phyloP scores from a whole-genome alignment of 805 yeast genomes.

The Wickerhamomyces kurtzmanii region DNA sequence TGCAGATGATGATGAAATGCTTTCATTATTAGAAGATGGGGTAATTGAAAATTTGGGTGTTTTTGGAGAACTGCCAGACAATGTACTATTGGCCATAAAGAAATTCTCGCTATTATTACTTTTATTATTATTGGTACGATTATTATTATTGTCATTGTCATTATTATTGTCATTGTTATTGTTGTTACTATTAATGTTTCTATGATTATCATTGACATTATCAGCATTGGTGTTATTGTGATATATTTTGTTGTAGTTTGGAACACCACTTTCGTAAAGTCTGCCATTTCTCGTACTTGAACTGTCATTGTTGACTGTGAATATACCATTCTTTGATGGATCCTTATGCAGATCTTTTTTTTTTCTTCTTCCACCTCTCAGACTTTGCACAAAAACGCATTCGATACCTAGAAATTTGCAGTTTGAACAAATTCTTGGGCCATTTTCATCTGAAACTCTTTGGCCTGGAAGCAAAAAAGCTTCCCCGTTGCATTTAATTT shows the following conservation, averaged over 20 bases:
- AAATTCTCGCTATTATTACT: neutral
- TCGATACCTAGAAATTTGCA: conserved; percentile 33
- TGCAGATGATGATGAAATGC: conserved; percentile 2
- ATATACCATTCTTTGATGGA: neutral
- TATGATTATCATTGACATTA: neutral
- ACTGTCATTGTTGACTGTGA: neutral
- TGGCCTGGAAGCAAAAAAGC: conserved; percentile 17
- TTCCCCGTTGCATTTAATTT: conserved; percentile 61
- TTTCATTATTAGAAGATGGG: conserved; percentile 1
- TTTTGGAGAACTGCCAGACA: neutral
- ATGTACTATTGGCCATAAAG: neutral
- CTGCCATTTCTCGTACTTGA: neutral
- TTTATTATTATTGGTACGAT: neutral
- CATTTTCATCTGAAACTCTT: conserved; percentile 14
- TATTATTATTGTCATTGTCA: neutral
- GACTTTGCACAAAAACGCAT: conserved; percentile 48
- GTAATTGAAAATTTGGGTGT: neutral
- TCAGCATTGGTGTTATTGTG: neutral
- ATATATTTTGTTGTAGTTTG: neutral
- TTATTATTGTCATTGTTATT: neutral
- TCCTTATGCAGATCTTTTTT: conserved; percentile 4
- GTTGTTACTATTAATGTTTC: neutral
- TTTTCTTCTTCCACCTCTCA: conserved; percentile 45
- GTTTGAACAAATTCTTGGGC: conserved; percentile 32
- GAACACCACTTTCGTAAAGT: neutral